Base-by-base conservation (phyloP, 2,329 filamentous ascomycete genomes). In the Aureobasidium sp. region DNA sequence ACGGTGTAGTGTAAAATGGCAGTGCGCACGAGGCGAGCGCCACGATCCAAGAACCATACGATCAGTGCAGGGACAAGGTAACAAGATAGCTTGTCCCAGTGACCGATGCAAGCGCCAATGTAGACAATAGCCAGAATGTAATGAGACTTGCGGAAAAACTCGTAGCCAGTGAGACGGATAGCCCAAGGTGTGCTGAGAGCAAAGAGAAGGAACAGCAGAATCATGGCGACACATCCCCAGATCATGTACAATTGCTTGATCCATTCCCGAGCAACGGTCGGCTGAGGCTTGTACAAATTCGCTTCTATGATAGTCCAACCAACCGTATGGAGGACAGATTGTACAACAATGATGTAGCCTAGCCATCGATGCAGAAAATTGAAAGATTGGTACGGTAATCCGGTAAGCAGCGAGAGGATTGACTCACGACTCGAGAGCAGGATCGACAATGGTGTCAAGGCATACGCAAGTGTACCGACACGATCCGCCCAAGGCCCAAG, bases 311-410 rank as follows among this genome's bases (percentile, higher is more conserved):
- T 70, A 25, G 80, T 83, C 88, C 88, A 91, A 58, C 79, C 82
- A 25, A 91, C 80, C 1, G 88, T 90, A 70, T 92, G 89, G 1
- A 91, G 73, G 8, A 79, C 73, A 2, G 84, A 82, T 70, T 91
- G 88, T 0, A 84, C 70, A 55, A 89, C 82, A 65, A 92, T 90
- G 68, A 91, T 80, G 64, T 87, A 87, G 6, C 89, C 88, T 0
- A 87, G 76, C 88, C 88, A 91, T 37, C 87, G 85, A 71, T 91
- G 88, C 17, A 91, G 76, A 70, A 91, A 91, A 73, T 88, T 87
- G 79, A 91, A 90, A 68, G 82, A 84, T 67, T 91, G 88, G 68
- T 90, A 90, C 0, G 89, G 87, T 0, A 91, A 78, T 1, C 89
- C 89, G 0, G 88, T 91, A 51, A 90, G 72, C 15, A 88, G 71